phyloP scores from a whole-genome alignment of 352 stramenopile genomes.

The Globisporangium apiculatum region DNA sequence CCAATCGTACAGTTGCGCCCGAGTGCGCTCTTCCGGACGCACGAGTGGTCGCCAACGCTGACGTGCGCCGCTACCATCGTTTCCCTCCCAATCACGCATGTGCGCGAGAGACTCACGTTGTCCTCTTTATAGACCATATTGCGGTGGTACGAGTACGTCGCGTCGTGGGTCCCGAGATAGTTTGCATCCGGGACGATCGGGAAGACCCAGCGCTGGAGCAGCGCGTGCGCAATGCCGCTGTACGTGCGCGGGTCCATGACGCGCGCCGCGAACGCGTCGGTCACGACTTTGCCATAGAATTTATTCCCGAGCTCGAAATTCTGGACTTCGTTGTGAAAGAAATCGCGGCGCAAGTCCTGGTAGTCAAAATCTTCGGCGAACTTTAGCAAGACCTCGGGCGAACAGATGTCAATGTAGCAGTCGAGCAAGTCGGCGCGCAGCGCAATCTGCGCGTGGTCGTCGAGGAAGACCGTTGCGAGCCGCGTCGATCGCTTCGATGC shows the following conservation, averaged over 20 bases:
- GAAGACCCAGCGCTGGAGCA: slow-evolving; percentile 95
- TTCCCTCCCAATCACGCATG: slow-evolving; percentile 52
- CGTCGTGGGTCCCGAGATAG: slow-evolving; percentile 45
- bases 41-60: slow-evolving; percentile 44
- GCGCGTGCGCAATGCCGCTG: slow-evolving; percentile 87
- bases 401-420: slow-evolving; percentile 97
- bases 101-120: slow-evolving; percentile 58
- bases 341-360: slow-evolving; percentile 92
- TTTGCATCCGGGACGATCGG: slow-evolving; percentile 94
- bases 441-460: slow-evolving; percentile 83
- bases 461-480: slow-evolving; percentile 66
- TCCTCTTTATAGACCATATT: slow-evolving; percentile 83
- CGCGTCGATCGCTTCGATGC: slow-evolving; percentile 36
- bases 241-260: slow-evolving; percentile 94
- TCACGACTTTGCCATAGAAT: slow-evolving; percentile 93
- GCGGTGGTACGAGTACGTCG: slow-evolving; percentile 72
- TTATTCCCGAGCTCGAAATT: slow-evolving; percentile 98
- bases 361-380: slow-evolving; percentile 99
- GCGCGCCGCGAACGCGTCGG: slow-evolving; percentile 90
- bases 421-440: slow-evolving; percentile 94
- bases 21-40: slow-evolving; percentile 53
- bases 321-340: slow-evolving; percentile 95
- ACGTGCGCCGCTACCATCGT: slow-evolving; percentile 65
- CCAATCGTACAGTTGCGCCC: slow-evolving; percentile 70
- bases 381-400: slow-evolving; percentile 95